Conservation (phyloP, 2,329 filamentous ascomycete genomes). For the Fusarium heterosporum region DNA sequence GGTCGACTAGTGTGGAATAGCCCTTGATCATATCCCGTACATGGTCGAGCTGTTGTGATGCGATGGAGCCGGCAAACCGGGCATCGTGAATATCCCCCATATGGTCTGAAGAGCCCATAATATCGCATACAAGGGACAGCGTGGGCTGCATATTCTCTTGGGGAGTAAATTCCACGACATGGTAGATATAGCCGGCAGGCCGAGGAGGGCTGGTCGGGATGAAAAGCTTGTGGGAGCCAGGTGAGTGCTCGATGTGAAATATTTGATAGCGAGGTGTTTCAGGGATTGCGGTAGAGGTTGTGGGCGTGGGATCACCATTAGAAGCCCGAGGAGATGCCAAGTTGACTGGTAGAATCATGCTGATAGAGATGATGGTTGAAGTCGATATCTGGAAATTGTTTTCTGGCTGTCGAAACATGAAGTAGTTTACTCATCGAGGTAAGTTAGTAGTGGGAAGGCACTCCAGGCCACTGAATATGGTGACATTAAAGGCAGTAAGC, state of each 20-base stretch:
- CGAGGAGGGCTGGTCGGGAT: constrained; percentile 24
- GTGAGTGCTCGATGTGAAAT: constrained; percentile 37
- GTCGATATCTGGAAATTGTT: neutral
- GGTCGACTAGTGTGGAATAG: constrained; percentile 4
- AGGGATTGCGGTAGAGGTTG: neutral
- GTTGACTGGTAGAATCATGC: constrained; percentile 7
- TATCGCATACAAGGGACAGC: constrained; percentile 23
- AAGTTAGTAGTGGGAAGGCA: neutral
- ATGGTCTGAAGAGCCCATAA: constrained; percentile 3
- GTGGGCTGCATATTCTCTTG: neutral
- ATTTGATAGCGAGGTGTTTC: constrained; percentile 28
- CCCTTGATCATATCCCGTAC: constrained; percentile 29
- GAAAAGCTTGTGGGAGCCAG: constrained; percentile 36
- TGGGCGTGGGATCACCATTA: neutral
- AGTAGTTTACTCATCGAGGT: neutral
- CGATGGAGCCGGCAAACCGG: constrained; percentile 39
- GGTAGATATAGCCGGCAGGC: constrained; percentile 27
- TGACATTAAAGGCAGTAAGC: constrained; percentile 7
- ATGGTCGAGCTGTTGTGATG: constrained; percentile 29
- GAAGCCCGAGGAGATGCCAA: constrained; percentile 1
- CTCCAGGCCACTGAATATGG: neutral
- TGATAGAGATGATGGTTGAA: neutral
- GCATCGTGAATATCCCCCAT: constrained; percentile 26
- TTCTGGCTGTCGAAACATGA: neutral
- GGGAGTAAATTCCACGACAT: constrained; percentile 1